Evolutionary conservation across 1,139 yeast genomes (phyloP).

Genomic region (Suhomyces bolitotheri): DNA sequence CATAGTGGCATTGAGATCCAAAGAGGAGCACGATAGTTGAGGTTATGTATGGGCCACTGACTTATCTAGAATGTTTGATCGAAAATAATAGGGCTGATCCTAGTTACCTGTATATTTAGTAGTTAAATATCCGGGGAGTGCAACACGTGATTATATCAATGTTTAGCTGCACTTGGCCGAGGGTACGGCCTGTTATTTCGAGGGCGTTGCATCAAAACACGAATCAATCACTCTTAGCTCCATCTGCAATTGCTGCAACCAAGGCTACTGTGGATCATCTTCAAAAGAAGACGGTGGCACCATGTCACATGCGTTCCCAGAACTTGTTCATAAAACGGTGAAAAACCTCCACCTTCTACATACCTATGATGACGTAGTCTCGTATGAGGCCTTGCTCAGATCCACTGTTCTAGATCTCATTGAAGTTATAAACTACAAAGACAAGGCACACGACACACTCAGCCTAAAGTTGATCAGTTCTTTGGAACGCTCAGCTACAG

Average conservation of each 20-base stretch:
- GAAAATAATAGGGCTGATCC: too few species aligned
- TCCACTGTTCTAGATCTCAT: conserved; percentile 18
- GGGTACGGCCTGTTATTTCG: background rate
- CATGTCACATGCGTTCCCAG: conserved; percentile 8
- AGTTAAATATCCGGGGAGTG: background rate
- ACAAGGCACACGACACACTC: conserved; percentile 16
- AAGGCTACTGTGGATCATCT: too few species aligned
- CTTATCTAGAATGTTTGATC: too few species aligned
- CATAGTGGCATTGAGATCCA: too few species aligned
- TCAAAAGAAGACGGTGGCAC: too few species aligned
- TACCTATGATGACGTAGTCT: conserved; percentile 13
- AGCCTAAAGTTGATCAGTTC: conserved; percentile 4
- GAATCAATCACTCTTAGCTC: background rate
- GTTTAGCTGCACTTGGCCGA: too few species aligned
- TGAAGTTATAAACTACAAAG: conserved; percentile 20
- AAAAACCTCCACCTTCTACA: conserved; percentile 26
- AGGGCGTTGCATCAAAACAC: conserved; percentile 5
- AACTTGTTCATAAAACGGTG: conserved; percentile 25
- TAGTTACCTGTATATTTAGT: background rate
- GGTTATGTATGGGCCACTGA: too few species aligned
- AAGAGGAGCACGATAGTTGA: too few species aligned
- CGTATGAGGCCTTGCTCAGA: conserved; percentile 21
- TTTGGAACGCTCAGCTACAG: background rate
- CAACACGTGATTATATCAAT: too few species aligned
- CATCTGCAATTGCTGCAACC: too few species aligned